phyloP scores from a whole-genome alignment of 176 grass and related monocot species.

The Juncus inflexus region DNA sequence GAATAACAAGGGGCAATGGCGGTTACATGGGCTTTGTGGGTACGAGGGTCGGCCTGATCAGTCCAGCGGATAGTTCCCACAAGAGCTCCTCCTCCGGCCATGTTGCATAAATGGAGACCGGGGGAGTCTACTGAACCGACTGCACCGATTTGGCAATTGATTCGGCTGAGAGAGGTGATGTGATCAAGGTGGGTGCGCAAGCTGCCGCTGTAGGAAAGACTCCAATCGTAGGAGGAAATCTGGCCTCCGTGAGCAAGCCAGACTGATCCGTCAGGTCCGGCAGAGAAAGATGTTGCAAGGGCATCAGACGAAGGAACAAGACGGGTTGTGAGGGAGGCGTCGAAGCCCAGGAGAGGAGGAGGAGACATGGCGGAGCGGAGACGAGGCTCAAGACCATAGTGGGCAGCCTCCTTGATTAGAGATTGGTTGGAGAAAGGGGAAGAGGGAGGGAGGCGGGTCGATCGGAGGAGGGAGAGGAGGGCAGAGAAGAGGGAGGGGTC shows the following conservation, averaged over 20 bases:
- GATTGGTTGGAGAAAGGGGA: constrained; percentile 31
- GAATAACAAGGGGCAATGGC: constrained; percentile 47
- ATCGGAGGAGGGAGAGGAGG: constrained; percentile 57
- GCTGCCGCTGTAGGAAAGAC: constrained; percentile 43
- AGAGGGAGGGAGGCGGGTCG: constrained; percentile 24
- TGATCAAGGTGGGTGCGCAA: constrained; percentile 65
- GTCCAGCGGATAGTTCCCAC: constrained; percentile 57
- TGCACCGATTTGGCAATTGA: constrained; percentile 39
- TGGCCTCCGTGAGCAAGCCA: constrained; percentile 67
- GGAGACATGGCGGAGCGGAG: constrained; percentile 53
- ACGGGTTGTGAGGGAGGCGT: constrained; percentile 43
- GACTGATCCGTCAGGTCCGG: constrained; percentile 58
- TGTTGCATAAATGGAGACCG: constrained; percentile 64
- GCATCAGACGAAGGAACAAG: constrained; percentile 61
- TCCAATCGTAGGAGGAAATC: constrained; percentile 54
- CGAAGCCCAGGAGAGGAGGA: constrained; percentile 72
- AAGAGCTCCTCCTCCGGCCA: constrained; percentile 40
- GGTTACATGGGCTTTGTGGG: constrained; percentile 58
- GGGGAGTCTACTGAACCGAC: constrained; percentile 48
- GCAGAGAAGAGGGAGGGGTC: constrained; percentile 57
- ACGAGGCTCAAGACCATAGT: constrained; percentile 50
- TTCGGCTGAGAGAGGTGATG: constrained; percentile 48
- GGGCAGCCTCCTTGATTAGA: constrained; percentile 58
- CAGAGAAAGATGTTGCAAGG: constrained; percentile 53
- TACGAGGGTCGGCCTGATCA: constrained; percentile 54